Evolutionary conservation across 192 early-diverging fungal genomes (phyloP).

Genomic region (Ambispora gerdemannii): DNA sequence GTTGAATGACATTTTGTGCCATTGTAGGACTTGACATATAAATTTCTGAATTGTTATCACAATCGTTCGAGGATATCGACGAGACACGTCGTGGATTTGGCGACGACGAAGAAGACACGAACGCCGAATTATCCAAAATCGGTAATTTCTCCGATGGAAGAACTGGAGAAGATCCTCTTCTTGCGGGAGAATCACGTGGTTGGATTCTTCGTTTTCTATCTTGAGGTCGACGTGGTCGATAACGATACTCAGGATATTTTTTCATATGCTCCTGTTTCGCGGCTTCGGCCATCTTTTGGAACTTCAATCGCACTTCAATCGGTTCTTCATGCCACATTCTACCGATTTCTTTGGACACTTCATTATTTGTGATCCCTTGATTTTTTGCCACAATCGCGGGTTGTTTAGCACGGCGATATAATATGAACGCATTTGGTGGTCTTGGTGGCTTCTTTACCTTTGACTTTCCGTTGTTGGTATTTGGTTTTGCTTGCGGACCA

Average conservation of each 20-base stretch:
- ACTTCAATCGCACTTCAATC: constrained; percentile 14
- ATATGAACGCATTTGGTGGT: constrained; percentile 35
- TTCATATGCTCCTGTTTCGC: constrained; percentile 27
- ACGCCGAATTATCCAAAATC: neutral
- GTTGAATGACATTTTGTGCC: neutral
- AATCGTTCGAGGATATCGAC: neutral
- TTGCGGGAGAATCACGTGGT: neutral
- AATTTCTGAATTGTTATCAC: neutral
- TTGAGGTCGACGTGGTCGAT: constrained; percentile 2
- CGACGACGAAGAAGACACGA: neutral
- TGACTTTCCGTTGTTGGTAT: neutral
- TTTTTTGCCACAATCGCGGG: constrained; percentile 9
- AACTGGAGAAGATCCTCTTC: neutral
- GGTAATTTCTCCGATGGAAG: neutral
- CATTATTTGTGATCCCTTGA: constrained; percentile 25
- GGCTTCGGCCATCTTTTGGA: constrained; percentile 20
- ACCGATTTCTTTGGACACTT: constrained; percentile 32
- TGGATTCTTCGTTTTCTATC: neutral
- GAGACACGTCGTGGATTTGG: neutral
- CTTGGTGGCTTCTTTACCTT: constrained; percentile 32
- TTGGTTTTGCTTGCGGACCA: constrained; percentile 1
- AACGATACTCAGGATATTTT: constrained; percentile 30
- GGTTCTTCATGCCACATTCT: constrained; percentile 30
- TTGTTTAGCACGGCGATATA: constrained; percentile 34
- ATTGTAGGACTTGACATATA: neutral